These are phyloP conservation scores for Mycena alexandri DNA, from an alignment of 768 basidiomycete species.

Conservation along the genomic window DNA sequence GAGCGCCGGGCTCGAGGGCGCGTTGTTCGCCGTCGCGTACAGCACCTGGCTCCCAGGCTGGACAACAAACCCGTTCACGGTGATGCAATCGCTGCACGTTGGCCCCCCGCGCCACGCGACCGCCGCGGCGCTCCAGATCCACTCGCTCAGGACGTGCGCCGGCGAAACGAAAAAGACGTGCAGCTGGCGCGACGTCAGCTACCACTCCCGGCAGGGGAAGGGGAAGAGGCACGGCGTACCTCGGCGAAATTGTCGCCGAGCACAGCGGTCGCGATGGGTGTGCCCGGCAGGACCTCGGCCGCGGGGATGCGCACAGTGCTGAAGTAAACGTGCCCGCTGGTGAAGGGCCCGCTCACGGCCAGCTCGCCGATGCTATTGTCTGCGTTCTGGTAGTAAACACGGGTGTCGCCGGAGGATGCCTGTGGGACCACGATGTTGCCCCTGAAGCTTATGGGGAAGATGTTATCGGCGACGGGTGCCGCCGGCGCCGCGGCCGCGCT, in stretches of 20 bases:
- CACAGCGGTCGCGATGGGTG: neutral
- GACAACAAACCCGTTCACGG: conserved; percentile 8
- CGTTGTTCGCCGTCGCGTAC: conserved; percentile 24
- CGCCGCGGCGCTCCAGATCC: conserved; percentile 7
- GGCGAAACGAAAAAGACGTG: conserved; percentile 33
- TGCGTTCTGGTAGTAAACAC: neutral
- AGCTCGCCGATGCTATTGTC: conserved; percentile 1
- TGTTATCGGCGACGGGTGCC: neutral
- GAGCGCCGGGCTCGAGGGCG: conserved; percentile 2
- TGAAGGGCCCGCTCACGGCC: neutral
- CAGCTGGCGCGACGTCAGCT: too few species aligned
- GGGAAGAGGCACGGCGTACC: too few species aligned
- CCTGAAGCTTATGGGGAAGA: neutral
- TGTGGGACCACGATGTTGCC: neutral
- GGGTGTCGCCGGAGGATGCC: neutral
- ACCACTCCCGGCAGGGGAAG: too few species aligned
- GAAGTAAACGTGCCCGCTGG: neutral
- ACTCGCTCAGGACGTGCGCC: conserved; percentile 23
- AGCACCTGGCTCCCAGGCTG: conserved; percentile 23
- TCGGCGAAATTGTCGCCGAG: neutral
- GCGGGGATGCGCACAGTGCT: neutral
- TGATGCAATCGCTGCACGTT: too few species aligned
- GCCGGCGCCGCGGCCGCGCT: neutral
- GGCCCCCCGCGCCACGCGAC: too few species aligned
- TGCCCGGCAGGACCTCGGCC: neutral